Conservation (phyloP, 2,329 filamentous ascomycete species). For the Epichloe sibirici region DNA sequence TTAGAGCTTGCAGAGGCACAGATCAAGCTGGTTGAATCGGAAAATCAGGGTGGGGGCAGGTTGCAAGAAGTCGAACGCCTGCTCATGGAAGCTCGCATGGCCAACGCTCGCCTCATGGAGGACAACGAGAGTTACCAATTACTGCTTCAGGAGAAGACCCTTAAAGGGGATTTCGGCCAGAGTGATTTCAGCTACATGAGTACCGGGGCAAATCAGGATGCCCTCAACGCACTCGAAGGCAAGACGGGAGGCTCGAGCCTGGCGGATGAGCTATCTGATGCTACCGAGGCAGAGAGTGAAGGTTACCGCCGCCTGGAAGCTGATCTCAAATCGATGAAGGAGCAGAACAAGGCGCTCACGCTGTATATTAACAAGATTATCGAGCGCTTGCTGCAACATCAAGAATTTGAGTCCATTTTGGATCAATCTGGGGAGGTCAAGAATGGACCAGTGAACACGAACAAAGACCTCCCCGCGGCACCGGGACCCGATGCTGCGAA, state of each 20-base stretch:
- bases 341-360: constrained; percentile 93
- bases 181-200: constrained; percentile 65
- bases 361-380: constrained; percentile 99
- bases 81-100: constrained; percentile 85
- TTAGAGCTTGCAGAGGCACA: constrained; percentile 90
- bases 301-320: constrained; percentile 57
- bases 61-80: constrained; percentile 83
- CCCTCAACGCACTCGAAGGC: constrained; percentile 52
- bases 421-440: constrained; percentile 57
- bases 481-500: constrained; percentile 26
- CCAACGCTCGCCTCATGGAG: constrained; percentile 91
- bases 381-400: constrained; percentile 82
- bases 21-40: constrained; percentile 87
- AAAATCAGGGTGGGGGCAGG: constrained; percentile 81
- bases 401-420: constrained; percentile 88
- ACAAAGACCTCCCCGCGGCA: constrained; percentile 78
- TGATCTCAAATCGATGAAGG: constrained; percentile 69
- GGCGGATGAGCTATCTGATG: constrained; percentile 78
- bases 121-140: constrained; percentile 98
- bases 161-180: constrained; percentile 84
- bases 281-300: constrained; percentile 47
- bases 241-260: constrained; percentile 44
- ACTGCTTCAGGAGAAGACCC: constrained; percentile 83
- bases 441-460: constrained; percentile 34
- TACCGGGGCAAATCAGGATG: constrained; percentile 47